Evolutionary conservation across 1,284 basidiomycete genomes (phyloP), one percentile per base, ranked within the genome.

Genomic region (Vanrija sp.): DNA sequence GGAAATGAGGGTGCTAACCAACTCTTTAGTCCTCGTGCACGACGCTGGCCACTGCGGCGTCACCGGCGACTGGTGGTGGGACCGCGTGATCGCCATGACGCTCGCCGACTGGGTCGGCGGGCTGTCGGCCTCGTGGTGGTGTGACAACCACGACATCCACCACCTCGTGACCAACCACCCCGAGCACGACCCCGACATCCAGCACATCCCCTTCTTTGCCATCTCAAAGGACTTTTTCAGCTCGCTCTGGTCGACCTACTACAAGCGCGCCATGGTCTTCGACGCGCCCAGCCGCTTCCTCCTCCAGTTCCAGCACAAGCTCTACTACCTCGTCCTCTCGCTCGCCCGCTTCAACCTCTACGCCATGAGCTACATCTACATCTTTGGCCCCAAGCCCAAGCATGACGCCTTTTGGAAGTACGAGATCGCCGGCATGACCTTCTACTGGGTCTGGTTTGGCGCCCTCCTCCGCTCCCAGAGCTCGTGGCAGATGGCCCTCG

Each of bases 91-190:
- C 49, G 87, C 84, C 19, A 91, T 88, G 53, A 70, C 86, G n/a
- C 80, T 75, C 8, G 71, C 73, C 1, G 83, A 93, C 74, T 91
- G 88, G 67, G 79, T 95, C 49, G 94, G 95, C 19, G 95, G 95
- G 2, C 78, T 99, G 49, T 95, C 91, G 70, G 82, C 96, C 36
- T 88, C 91, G 38, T 99, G 95, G 96, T 99, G 95, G 95, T 91
- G 93, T 54, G 84, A 96, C 47, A 93, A 96, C 71, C 95, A 98
- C 75, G 97, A 98, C 67, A 85, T 96, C 47, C 95, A 98, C 78
- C 95, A 98, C 78, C 81, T 98, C 48, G 91, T 98, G 53, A 90
- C 95, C 31, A 98, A 98, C 68, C 93, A 98, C 67, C 93, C 93
- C 4, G 88, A 95, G 55, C 96, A 99, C 84, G 94, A 83, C 72